phyloP scores from a whole-genome alignment of 1,284 basidiomycete species.

The Rhodotorula sp. region DNA sequence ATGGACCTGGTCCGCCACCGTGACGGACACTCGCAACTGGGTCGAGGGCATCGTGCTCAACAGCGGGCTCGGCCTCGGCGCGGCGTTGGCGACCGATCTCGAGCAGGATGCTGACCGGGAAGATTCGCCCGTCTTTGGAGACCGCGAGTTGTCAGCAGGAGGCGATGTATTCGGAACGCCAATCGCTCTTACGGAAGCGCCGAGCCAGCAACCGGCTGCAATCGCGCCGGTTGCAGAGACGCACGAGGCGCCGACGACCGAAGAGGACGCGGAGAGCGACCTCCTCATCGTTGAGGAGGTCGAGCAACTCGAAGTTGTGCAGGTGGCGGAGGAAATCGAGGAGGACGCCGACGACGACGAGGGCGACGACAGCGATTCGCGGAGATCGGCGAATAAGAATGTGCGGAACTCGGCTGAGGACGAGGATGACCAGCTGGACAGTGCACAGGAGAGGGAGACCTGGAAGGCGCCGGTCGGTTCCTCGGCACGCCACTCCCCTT shows the following conservation, averaged over 20 bases:
- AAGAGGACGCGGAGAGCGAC: background rate
- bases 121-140: background rate
- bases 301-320: background rate
- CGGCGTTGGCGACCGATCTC: background rate
- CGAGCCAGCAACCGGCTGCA: too few relatives aligned
- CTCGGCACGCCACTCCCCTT: too few relatives aligned
- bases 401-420: background rate
- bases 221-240: too few relatives aligned
- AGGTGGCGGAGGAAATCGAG: background rate
- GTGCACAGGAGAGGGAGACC: too few relatives aligned
- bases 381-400: too few relatives aligned
- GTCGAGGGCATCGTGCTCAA: slow-evolving; percentile 1
- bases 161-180: background rate
- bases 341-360: background rate
- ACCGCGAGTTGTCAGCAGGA: background rate
- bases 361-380: background rate
- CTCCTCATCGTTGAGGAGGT: background rate
- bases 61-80: background rate
- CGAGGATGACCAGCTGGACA: background rate
- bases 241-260: background rate
- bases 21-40: slow-evolving; percentile 2
- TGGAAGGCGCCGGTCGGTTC: too few relatives aligned
- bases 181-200: background rate
- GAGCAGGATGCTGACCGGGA: background rate
- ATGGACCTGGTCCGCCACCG: slow-evolving; percentile 15